Base-by-base conservation (phyloP, 139 green algal species). In the Pseudopediastrum boryanum region DNA sequence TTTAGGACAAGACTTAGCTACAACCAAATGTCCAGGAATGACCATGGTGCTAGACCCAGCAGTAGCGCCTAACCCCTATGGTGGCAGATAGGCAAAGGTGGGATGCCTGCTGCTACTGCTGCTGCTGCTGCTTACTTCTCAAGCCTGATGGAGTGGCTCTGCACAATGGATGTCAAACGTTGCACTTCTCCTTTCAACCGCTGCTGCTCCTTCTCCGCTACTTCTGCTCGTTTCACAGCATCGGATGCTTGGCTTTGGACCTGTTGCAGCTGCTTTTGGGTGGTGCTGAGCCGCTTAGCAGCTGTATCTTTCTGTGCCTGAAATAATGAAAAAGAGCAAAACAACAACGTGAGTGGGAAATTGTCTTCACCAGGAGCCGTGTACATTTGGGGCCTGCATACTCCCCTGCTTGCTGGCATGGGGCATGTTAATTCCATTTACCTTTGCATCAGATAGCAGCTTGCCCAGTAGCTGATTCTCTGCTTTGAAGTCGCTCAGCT, bases 371-470 rank as follows among this genome's bases (percentile, higher is more conserved):
- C 25, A 36, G 8, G 4, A 7, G 29, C 19, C 61, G 43, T 69
- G 61, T 8, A 69, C 21, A 31, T 44, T 31, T 48, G 3, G 21
- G 4, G 19, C 9, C 41, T 16, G 12, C 1, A 4, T 69, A 9
- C 6, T 41, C 33, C 61, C 6, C 8, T 69, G 29, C 29, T 48
- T 29, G 27, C 16, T 1, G 19, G 27, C 59, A 2, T 25, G 16
- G 59, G 25, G 25, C 25, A 68, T 35, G 25, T 27, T 41, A 44
- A 21, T 44, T 9, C 1, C 36, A 71, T 23, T 10, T 27, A 75
- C 27, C 72, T 58, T 59, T 29, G 59, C 73, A 72, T 80, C 0
- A 80, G 58, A 23, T 80, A 72, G 59, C 59, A 80, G 59, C 13
- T 2, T 48, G 38, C 74, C 74, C 23, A 81, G 74, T 38, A 74